These are phyloP conservation scores for Scheffersomyces parashehatae DNA, from an alignment of 1,139 yeast species.

Conservation along the genomic window DNA sequence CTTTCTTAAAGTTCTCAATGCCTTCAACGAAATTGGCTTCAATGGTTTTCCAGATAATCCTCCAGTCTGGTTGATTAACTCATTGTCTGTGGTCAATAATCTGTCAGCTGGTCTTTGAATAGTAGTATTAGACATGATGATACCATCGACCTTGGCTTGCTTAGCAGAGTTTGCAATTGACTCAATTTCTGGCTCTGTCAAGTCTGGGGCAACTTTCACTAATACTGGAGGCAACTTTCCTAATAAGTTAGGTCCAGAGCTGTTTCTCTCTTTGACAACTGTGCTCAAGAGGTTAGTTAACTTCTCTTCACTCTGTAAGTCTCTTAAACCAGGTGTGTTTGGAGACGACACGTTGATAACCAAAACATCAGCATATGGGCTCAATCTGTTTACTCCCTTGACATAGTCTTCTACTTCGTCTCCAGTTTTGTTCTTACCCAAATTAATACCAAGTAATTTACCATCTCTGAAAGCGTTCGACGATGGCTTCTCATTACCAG, in stretches of 20 bases:
- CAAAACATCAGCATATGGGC: slow-evolving; percentile 83
- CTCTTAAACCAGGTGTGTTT: slow-evolving; percentile 92
- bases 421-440: slow-evolving; percentile 90
- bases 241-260: slow-evolving; percentile 38
- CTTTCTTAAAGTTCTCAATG: slow-evolving; percentile 68
- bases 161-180: slow-evolving; percentile 84
- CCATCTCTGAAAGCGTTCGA: slow-evolving; percentile 64
- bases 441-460: slow-evolving; percentile 74
- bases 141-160: slow-evolving; percentile 80
- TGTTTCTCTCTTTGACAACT: slow-evolving; percentile 63
- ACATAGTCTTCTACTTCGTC: slow-evolving; percentile 87
- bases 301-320: slow-evolving; percentile 75
- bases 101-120: slow-evolving; percentile 65
- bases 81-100: slow-evolving; percentile 48
- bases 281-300: slow-evolving; percentile 64
- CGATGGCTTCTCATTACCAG: slow-evolving; percentile 27
- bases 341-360: slow-evolving; percentile 96
- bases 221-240: slow-evolving; percentile 68
- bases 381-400: slow-evolving; percentile 78
- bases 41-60: slow-evolving; percentile 94
- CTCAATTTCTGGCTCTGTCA: slow-evolving; percentile 75
- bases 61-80: slow-evolving; percentile 62
- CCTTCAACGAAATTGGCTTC: slow-evolving; percentile 74
- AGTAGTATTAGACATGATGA: slow-evolving; percentile 90
- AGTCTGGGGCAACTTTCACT: slow-evolving; percentile 93